Evolutionary conservation across 139 green algal species (phyloP), one percentile per base, ranked within the genome.

Genomic region (Chara braunii): DNA sequence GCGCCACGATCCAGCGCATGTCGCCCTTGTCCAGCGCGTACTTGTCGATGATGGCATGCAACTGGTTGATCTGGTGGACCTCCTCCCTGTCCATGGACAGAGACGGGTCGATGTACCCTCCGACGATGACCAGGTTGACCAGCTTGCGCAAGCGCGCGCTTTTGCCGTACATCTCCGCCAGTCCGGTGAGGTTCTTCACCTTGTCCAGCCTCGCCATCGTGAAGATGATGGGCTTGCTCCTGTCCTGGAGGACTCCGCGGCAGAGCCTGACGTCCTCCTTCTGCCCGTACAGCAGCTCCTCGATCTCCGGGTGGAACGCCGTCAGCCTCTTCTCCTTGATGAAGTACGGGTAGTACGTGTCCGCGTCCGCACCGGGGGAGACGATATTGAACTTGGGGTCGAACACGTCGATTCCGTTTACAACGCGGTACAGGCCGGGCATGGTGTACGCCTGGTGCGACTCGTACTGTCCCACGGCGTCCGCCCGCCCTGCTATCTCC

Each of bases 311-410:
- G 60, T 91, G 83, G 61, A 91, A 72, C 18, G 44, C 44, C 0
- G 76, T 88, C 36, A 90, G 71, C n/a, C 86, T 77, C 3, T 75
- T 57, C 14, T 87, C 72, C 6, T 44, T 57, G 43, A 85, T 55
- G 50, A 55, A 69, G 75, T 80, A 86, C n/a, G 85, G 78, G 80
- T 90, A 94, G 81, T 91, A 94, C 54, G 89, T 76, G 28, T 87
- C 81, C 1, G 51, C 45, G 68, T 94, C 87, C 1, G 83, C 85
- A 1, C 87, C 87, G 1, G 87, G 87, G 0, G 78, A 85, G 4
- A 94, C 83, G 32, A 94, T 94, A 78, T 94, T 94, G 78, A 94
- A 94, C 66, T 89, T 89, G 56, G 80, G 75, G 67, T 85, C 79
- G 64, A 68, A 87, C 5, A 90, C 65, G 60, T 87, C 75, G 12